Base-by-base conservation (phyloP, 192 early-diverging fungal species). In the Pecoramyces ruminantium region DNA sequence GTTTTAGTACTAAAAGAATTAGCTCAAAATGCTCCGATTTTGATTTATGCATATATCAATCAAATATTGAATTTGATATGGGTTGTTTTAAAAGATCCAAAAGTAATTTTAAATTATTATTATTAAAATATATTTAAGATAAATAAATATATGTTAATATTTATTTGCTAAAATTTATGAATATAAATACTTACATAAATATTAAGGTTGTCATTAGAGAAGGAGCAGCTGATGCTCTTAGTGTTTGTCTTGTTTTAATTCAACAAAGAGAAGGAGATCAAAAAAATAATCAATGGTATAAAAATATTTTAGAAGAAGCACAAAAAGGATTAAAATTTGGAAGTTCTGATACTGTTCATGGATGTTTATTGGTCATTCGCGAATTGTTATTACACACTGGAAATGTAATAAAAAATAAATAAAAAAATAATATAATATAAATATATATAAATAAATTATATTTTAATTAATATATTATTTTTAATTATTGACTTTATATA, bases 21-120 rank as follows among this genome's bases (percentile, higher is more conserved):
- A 5, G 90, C 93, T 11, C 82, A 88, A 38, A 93, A 92, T 81
- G 92, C 95, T 13, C 93, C 95, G n/a, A 92, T 93, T 38, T 86
- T 96, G 29, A 89, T 97, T 25, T 96, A 94, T 81, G 87, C 89
- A 25, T 93, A 93, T 83, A 92, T 96, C 13, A 86, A 89, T 6
- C 93, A 90, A 77, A 94, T 97, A 29, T 83, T 99, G 28, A 93
- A 96, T 15, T 82, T 93, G 67, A 90, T 99, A 29, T 96, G 93
- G 92, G 86, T 92, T 27, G 93, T 93, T 16, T 85, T 98, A 82
- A 84, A 93, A 29, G 97, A 99, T 86, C 87, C 88, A 18, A 93
- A 92, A 83, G 86, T 87, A 39, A 28, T 81, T 78, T 21, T 15
- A n/a, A n/a, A n/a, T 12, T 5, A 58, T 29, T 11, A n/a, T 28